Base-by-base conservation (phyloP, 352 stramenopile genomes). In the Elongisporangium anandrum region DNA sequence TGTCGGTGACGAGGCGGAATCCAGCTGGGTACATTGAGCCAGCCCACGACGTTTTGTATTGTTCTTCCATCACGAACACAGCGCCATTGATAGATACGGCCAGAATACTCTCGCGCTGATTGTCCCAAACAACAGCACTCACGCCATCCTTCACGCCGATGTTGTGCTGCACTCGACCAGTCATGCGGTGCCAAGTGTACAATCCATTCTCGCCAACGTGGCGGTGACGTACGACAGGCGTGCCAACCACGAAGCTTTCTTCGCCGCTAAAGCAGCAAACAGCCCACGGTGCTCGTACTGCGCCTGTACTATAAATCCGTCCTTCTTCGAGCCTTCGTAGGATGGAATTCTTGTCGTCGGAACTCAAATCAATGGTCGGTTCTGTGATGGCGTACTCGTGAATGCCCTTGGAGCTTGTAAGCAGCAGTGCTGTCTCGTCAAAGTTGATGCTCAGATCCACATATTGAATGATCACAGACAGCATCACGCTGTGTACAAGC, bases 11-110 rank as follows among this genome's bases (percentile, higher is more conserved):
- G 2, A 96, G 56, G 17, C 77, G 83, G 54, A 94, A 96, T 0
- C 84, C 82, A 7, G 78, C 68, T 12, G 86, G 85, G 55, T 95
- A 96, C 87, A 96, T 96, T 8, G 87, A 77, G 1, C 85, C 83
- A 12, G 81, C 81, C 81, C 81, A 94, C 19, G 73, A 77, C 10
- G 81, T 91, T 19, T 65, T 79, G 62, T 92, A 93, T n/a, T 79
- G 52, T 47, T 92, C 77, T 54, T 93, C 85, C 4, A 92, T 55
- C 23, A 89, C 77, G 48, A 88, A 73, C n/a, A 94, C 64, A 13
- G 78, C 66, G 2, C 83, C 85, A 21, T 69, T 79, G 2, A 80
- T 84, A 19, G 85, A 94, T 8, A 90, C 77, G 3, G 77, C 78
- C 7, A 90, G 50, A 15, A 93, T 70, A 10, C 69, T 78, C 17